Base-by-base conservation (phyloP, 1,284 basidiomycete genomes). In the Sanguinoderma infundibulare region DNA sequence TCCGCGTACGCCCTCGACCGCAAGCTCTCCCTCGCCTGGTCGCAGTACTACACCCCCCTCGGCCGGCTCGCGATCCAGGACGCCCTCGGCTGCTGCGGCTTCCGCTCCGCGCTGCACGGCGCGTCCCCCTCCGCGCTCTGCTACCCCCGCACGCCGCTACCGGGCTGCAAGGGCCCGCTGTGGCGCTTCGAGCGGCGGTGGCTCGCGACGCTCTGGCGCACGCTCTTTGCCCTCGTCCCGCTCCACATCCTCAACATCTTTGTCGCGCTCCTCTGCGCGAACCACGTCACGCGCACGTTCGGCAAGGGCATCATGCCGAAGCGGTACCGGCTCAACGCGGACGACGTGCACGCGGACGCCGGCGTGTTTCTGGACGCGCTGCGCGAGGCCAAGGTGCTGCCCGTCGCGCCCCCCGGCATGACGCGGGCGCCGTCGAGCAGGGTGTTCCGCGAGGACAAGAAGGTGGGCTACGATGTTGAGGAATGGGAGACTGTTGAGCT, bases 21-120 rank as follows among this genome's bases (percentile, higher is more conserved):
- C 66, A 92, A 92, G 75, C 79, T 92, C 62, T 89, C 90, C 73
- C 75, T 84, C 60, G 85, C 88, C 26, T 93, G 91, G 91, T 87
- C 84, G 66, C 79, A 86, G 56, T 81, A 82, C 71, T 86, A 89
- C 67, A 87, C 86, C 2, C 77, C 83, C 5, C 66, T 78, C 3
- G 87, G 84, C 2, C 80, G 89, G 39, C 78, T 85, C 9, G 73
- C 86, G 55, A 81, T 94, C 49, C 91, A 94, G 71, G 82, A 91
- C 70, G 75, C 84, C 4, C 79, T 93, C 40, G 76, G 79, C 35
- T 94, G 91, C 76, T 93, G 91, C 69, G 91, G 91, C 2, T 92
- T 86, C 77, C 87, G 83, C 71, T 84, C 80, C 53, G 80, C 91
- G 5, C 76, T 84, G 59, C 86, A 91, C 72, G 86, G 87, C 66